phyloP scores from a whole-genome alignment of 2,329 filamentous ascomycete species.

The Ceratocystis alfenasii region DNA sequence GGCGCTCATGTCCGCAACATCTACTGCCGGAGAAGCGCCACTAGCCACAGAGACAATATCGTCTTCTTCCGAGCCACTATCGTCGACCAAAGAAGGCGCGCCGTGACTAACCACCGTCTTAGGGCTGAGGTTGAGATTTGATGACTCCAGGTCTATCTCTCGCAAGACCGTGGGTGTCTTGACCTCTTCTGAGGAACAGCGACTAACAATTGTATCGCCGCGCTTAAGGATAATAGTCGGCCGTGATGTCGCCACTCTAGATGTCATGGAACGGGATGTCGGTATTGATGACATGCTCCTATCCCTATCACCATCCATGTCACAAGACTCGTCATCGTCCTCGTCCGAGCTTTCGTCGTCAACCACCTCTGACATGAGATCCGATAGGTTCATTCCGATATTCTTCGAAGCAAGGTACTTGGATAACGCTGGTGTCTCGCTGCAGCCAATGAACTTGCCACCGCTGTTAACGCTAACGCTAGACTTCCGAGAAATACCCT shows the following conservation, averaged over 20 bases:
- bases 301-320: constrained; percentile 9
- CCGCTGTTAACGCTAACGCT: constrained; percentile 5
- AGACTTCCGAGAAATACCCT: constrained; percentile 12
- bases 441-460: constrained; percentile 20
- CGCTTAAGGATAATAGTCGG: constrained; percentile 21
- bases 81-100: constrained; percentile 66
- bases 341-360: constrained; percentile 15
- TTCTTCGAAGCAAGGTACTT: constrained; percentile 22
- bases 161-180: constrained; percentile 16
- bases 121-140: constrained; percentile 52
- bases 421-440: constrained; percentile 19
- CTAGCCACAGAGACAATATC: constrained; percentile 20
- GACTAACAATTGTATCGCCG: constrained; percentile 16
- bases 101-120: constrained; percentile 61
- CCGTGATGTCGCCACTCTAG: constrained; percentile 5
- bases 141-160: constrained; percentile 38
- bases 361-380: constrained; percentile 17
- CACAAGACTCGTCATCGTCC: constrained; percentile 14
- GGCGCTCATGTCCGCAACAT: constrained; percentile 20
- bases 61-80: constrained; percentile 67
- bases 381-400: constrained; percentile 18
- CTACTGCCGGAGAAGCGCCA: constrained; percentile 18
- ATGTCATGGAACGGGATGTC: neutral
- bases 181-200: constrained; percentile 19
- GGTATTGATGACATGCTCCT: constrained; percentile 7